Evolutionary conservation across 1,284 basidiomycete species (phyloP).

Genomic region (Ustilago trichophora): DNA sequence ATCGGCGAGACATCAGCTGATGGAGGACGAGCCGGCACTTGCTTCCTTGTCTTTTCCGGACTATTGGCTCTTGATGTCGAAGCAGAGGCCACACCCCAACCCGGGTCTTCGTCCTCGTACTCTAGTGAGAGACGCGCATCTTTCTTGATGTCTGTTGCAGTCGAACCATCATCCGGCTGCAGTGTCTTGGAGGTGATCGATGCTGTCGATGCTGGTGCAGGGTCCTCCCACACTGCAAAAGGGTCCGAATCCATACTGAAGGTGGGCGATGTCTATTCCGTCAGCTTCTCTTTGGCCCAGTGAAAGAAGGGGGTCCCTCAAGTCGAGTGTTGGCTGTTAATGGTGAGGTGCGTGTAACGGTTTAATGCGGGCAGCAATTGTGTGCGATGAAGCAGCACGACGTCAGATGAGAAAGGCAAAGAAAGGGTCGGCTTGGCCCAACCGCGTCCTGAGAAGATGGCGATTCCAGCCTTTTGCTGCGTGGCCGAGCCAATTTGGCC

Average conservation of each 20-base stretch:
- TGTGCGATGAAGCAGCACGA: no score
- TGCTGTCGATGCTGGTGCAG: slow-evolving; percentile 10
- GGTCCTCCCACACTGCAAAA: slow-evolving; percentile 46
- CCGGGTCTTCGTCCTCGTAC: slow-evolving; percentile 35
- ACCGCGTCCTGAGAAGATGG: slow-evolving; percentile 27
- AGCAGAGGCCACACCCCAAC: slow-evolving; percentile 28
- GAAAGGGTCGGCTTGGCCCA: slow-evolving; percentile 9
- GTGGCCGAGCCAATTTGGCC: no score
- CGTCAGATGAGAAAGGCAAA: background rate
- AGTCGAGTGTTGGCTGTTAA: no score
- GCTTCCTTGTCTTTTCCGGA: slow-evolving; percentile 30
- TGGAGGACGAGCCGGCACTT: no score
- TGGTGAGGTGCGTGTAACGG: no score
- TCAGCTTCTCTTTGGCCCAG: no score
- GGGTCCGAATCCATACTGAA: slow-evolving; percentile 37
- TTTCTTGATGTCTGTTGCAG: background rate
- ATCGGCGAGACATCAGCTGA: background rate
- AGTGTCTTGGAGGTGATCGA: no score
- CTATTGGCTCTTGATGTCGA: slow-evolving; percentile 25
- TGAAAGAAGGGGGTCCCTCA: no score
- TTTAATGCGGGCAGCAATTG: no score
- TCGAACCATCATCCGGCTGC: no score
- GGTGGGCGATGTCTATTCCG: background rate
- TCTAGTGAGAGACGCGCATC: slow-evolving; percentile 19
- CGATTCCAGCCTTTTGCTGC: no score